These are phyloP conservation scores for Aspergillaceae sp. DNA, from an alignment of 2,329 filamentous ascomycete species.

Conservation along the genomic window DNA sequence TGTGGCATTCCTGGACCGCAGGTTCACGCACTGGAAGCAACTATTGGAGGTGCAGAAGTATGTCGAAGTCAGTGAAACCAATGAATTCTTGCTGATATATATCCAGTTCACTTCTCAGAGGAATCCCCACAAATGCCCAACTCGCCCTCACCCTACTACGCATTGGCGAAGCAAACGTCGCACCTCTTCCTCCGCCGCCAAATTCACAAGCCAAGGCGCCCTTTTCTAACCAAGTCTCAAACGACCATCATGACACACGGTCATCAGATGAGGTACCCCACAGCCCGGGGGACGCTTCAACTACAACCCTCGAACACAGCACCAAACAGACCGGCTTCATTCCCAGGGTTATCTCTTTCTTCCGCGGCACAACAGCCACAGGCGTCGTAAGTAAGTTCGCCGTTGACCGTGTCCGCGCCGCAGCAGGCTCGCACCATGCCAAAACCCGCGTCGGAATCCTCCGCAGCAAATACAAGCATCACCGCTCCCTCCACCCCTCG, in stretches of 20 bases:
- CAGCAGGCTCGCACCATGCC: conserved; percentile 51
- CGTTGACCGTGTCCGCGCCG: conserved; percentile 62
- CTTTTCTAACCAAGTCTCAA: conserved; percentile 35
- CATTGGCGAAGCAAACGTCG: conserved; percentile 71
- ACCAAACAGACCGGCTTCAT: not conserved
- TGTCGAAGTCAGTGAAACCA: not conserved
- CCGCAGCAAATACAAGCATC: conserved; percentile 33
- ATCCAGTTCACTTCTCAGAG: conserved; percentile 63
- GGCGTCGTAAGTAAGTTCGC: conserved; percentile 64
- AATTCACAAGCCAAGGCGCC: not conserved
- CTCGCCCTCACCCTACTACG: conserved; percentile 72
- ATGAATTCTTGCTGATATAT: conserved; percentile 9
- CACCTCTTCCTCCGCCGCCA: conserved; percentile 61
- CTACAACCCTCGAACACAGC: conserved; percentile 14
- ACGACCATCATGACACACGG: conserved; percentile 47
- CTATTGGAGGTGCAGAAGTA: conserved; percentile 62
- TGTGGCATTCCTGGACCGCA: conserved; percentile 41
- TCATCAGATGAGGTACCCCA: conserved; percentile 55
- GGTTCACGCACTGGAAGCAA: conserved; percentile 64
- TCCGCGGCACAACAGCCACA: conserved; percentile 62
- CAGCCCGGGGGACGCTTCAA: conserved; percentile 18
- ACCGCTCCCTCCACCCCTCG: conserved; percentile 30
- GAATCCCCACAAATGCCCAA: conserved; percentile 79
- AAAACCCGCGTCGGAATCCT: conserved; percentile 65
- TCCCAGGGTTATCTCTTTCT: conserved; percentile 48